Base-by-base conservation (phyloP, 495 filamentous ascomycete species). In the Parathielavia appendiculata region DNA sequence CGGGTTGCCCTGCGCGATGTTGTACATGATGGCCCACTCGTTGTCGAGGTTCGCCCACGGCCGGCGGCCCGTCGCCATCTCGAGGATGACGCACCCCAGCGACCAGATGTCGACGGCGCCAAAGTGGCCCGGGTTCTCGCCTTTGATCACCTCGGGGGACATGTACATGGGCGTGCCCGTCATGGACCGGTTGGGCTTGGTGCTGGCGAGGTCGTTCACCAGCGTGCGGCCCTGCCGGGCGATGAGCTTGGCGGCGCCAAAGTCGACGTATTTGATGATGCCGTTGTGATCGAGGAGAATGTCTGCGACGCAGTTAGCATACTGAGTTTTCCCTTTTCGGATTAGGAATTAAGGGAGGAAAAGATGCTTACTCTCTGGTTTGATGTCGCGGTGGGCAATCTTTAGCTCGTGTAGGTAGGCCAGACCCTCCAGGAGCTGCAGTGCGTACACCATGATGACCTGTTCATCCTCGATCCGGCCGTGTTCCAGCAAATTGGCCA, bases 1-100 rank as follows among this genome's bases (percentile, higher is more conserved):
- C 54, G 89, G 86, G 62, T 97, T 95, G 54, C 93, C 93, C 65
- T 95, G 91, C 4, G 93, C 93, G 61, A 98, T 98, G 72, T 97
- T 97, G 82, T 96, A 98, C 93, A 98, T 98, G 75, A 98, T 97
- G 36, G 93, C 93, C 92, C 93, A 98, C 71, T 98, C 93, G 70
- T 98, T 98, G 75, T 98, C 93, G 8, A 97, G 81, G 60, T 85
- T 87, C n/a, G 92, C 92, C 93, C 93, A 98, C 19, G 93, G 93
- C 30, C 95, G 86, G 51, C 91, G 83, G 34, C 93, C 93, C 1
- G 92, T 97, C 17, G 91, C 90, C 95, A 97, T 97, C 71, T 98
- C 93, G 32, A 96, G 82, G 63, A 97, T 89, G 56, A 98, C 93
- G 69, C 93, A 98, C 40, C 95, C 93, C 7, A 98, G 81, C 8